These are phyloP conservation scores for Mrakia blollopis DNA, from an alignment of 768 basidiomycete species.

Conservation along the genomic window DNA sequence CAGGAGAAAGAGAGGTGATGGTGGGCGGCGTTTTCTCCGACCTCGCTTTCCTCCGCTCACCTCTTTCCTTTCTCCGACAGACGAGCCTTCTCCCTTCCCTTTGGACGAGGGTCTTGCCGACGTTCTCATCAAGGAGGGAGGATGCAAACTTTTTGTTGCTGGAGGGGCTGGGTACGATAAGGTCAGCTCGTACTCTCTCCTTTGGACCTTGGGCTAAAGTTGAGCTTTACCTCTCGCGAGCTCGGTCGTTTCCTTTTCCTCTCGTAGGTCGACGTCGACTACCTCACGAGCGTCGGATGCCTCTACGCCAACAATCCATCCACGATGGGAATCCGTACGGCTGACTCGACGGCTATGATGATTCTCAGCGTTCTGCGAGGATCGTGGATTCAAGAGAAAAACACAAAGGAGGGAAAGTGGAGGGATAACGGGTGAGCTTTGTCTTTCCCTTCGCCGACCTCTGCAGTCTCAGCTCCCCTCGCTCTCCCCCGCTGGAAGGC, in stretches of 20 bases:
- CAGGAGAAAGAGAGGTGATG: neutral
- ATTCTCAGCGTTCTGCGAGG: constrained; percentile 36
- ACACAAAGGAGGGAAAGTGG: constrained; percentile 26
- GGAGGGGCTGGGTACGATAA: neutral
- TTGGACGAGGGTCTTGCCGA: neutral
- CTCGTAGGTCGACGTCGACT: constrained; percentile 41
- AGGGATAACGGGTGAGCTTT: constrained; percentile 4
- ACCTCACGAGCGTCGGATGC: constrained; percentile 37
- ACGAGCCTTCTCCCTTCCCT: constrained; percentile 3
- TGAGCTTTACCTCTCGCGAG: neutral
- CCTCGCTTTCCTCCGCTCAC: neutral
- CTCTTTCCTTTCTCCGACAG: neutral
- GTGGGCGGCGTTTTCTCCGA: neutral
- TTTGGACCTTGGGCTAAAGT: neutral
- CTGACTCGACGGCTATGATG: constrained; percentile 36
- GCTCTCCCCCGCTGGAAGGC: too few relatives aligned
- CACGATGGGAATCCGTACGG: constrained; percentile 37
- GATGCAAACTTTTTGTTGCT: constrained; percentile 3
- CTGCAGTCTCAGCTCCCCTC: too few relatives aligned
- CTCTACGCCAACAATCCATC: constrained; percentile 38
- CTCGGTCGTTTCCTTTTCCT: neutral
- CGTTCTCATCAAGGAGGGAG: neutral
- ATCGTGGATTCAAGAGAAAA: constrained; percentile 10
- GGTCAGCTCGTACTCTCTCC: neutral
- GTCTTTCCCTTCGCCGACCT: neutral